A percentile compares a stretch with the other conserved stretches of the same genome.
phyloP scores from a whole-genome alignment of 495 filamentous ascomycete species.

The Neurospora pannonica region DNA sequence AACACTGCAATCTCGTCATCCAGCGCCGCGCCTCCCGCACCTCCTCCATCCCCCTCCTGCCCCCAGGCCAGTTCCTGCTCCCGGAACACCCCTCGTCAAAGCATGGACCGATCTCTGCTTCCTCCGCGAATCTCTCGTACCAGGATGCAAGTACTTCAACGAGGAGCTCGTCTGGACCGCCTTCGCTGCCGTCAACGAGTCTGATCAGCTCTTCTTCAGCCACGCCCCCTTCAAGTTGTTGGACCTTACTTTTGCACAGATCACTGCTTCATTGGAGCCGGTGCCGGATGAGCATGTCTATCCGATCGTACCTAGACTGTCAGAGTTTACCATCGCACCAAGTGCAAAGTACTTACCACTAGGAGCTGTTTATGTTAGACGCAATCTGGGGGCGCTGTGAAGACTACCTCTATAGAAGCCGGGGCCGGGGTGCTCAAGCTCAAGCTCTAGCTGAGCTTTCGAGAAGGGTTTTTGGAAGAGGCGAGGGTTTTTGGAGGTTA shows the following conservation, averaged over 20 bases:
- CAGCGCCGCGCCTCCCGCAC: neutral
- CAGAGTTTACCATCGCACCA: neutral
- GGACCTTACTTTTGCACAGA: neutral
- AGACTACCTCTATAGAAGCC: neutral
- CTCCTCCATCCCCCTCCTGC: neutral
- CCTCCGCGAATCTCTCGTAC: neutral
- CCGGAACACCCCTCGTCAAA: neutral
- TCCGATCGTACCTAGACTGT: too few relatives aligned
- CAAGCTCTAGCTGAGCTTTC: neutral
- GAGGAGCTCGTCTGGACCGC: neutral
- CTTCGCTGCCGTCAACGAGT: neutral
- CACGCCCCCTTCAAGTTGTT: neutral
- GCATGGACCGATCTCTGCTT: neutral
- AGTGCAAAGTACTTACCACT: neutral
- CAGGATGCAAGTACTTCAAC: too few relatives aligned
- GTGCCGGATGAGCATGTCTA: neutral
- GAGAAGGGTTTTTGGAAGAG: neutral
- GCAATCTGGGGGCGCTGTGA: neutral
- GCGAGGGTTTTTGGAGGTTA: neutral
- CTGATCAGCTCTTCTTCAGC: neutral
- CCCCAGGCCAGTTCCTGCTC: neutral
- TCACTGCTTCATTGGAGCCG: neutral
- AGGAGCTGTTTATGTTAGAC: neutral
- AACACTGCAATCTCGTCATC: neutral
- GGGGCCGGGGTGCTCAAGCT: neutral